phyloP scores from a whole-genome alignment of 805 yeast species.

The Yamadazyma phyllophila region DNA sequence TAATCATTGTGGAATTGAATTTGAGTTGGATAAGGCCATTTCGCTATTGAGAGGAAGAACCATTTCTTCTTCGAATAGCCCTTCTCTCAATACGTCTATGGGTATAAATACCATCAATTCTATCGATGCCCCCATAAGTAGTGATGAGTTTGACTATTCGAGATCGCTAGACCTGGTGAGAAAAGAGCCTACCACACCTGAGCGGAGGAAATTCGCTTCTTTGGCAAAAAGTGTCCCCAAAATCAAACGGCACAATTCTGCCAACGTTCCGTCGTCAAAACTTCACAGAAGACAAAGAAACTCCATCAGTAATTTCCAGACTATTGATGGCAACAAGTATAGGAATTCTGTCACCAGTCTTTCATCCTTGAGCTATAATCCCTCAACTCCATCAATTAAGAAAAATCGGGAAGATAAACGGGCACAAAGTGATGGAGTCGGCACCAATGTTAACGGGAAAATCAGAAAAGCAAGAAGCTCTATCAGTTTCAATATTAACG shows the following conservation, averaged over 20 bases:
- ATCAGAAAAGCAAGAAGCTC: conserved; percentile 34
- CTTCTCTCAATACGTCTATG: conserved; percentile 13
- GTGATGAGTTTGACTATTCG: background rate
- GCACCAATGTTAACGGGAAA: conserved; percentile 9
- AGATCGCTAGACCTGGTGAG: background rate
- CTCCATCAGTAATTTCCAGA: conserved; percentile 14
- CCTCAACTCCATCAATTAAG: background rate
- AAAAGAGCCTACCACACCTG: conserved; percentile 12
- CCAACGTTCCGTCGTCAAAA: conserved; percentile 1
- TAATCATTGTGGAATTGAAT: conserved; percentile 88
- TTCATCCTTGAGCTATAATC: conserved; percentile 12
- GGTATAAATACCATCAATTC: conserved; percentile 10
- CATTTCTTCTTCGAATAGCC: conserved; percentile 29
- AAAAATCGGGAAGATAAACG: background rate
- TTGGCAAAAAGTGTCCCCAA: conserved; percentile 16
- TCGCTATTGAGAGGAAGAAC: conserved; percentile 61
- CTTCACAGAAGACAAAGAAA: conserved; percentile 11
- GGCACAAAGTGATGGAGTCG: conserved; percentile 6
- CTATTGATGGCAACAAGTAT: background rate
- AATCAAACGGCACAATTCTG: conserved; percentile 27
- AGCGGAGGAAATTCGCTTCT: conserved; percentile 5
- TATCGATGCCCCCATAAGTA: background rate
- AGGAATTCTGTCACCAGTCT: conserved; percentile 14
- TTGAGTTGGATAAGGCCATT: conserved; percentile 80
- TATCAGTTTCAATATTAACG: conserved; percentile 25